phyloP scores from a whole-genome alignment of 2,329 filamentous ascomycete species.

The Diaporthe sp. region DNA sequence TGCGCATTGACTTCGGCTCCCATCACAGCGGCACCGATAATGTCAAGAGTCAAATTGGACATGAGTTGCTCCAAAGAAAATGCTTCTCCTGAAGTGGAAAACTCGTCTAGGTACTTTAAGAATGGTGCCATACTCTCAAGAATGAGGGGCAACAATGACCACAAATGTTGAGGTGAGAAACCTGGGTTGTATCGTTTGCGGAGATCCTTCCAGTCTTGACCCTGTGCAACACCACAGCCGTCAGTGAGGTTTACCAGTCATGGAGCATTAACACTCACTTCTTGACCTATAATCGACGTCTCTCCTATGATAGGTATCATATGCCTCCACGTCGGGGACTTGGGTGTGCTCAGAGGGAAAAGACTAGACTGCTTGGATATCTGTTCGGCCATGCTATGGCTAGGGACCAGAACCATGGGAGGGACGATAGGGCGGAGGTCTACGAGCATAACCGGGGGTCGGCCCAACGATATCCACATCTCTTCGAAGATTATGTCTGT shows the following conservation, averaged over 20 bases:
- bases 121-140: background rate
- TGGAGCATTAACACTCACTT: background rate
- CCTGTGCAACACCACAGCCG: background rate
- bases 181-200: conserved; percentile 12
- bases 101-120: background rate
- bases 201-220: conserved; percentile 21
- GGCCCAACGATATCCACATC: background rate
- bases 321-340: conserved; percentile 9
- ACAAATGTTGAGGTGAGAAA: conserved; percentile 5
- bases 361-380: background rate
- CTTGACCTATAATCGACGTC: background rate
- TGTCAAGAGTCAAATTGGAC: background rate
- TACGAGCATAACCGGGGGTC: conserved; percentile 8
- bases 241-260: background rate
- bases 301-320: conserved; percentile 5
- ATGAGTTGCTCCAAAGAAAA: conserved; percentile 4
- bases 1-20: background rate
- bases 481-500: conserved; percentile 7
- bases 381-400: conserved; percentile 9
- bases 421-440: background rate
- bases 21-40: background rate
- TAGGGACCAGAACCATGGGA: background rate
- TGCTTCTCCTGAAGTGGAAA: background rate
- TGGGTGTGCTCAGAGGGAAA: conserved; percentile 9
- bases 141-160: background rate